Percentiles rank a stretch among this genome's conserved stretches.
These are phyloP conservation scores for Wickerhamiella galacta DNA, from an alignment of 805 yeast species.

Conservation along the genomic window DNA sequence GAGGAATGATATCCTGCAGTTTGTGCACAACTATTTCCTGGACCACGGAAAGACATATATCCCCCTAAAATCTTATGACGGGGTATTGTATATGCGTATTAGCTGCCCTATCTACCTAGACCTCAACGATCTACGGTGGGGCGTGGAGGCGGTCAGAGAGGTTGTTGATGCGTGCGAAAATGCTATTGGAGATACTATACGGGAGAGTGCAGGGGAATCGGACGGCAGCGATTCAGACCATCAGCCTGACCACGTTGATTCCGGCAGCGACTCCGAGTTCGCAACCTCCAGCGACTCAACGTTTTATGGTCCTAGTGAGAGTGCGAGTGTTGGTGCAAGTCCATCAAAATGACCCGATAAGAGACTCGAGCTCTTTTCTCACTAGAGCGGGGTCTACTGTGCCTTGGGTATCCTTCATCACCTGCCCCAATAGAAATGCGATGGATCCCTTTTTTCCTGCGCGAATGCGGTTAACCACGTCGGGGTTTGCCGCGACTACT, in stretches of 20 bases:
- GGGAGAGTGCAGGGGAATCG: no score
- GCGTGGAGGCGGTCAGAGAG: conserved; percentile 26
- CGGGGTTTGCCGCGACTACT: conserved; percentile 31
- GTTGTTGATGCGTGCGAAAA: conserved; percentile 16
- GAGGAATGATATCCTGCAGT: conserved; percentile 12
- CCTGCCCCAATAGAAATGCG: conserved; percentile 69
- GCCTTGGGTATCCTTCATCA: conserved; percentile 69
- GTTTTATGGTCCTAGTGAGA: no score
- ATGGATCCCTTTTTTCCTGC: conserved; percentile 48
- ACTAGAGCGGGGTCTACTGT: conserved; percentile 18
- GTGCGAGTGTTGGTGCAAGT: no score
- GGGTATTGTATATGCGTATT: conserved; percentile 31
- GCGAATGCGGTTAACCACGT: conserved; percentile 38
- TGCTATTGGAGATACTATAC: no score
- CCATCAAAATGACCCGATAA: background rate
- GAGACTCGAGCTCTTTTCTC: conserved; percentile 16
- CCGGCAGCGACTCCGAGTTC: no score
- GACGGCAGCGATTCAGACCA: no score
- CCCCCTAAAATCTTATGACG: conserved; percentile 30
- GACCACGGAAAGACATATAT: conserved; percentile 29
- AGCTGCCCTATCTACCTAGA: conserved; percentile 48
- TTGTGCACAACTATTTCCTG: conserved; percentile 14
- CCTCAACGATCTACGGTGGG: conserved; percentile 34
- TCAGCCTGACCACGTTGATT: no score
- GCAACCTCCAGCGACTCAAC: no score